These are phyloP conservation scores for Tubosaeta brunneosetosa DNA, from an alignment of 768 basidiomycete genomes.

Conservation along the genomic window DNA sequence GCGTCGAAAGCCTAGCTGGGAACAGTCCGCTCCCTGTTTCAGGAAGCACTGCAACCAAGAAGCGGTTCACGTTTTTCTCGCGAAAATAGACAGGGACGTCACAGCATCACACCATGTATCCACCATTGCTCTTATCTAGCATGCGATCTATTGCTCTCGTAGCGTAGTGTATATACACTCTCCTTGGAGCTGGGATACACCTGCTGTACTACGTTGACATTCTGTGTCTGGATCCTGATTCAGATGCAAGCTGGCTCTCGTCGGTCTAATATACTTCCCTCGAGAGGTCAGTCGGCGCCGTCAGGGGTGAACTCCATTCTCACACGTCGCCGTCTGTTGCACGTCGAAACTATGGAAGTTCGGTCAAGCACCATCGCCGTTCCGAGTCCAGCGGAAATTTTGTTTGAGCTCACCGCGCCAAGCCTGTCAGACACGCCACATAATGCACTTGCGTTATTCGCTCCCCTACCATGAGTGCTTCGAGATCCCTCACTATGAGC, in stretches of 20 bases:
- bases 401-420: too few species aligned
- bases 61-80: constrained; percentile 28
- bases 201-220: constrained; percentile 4
- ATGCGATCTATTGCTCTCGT: constrained; percentile 15
- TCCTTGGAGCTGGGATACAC: constrained; percentile 5
- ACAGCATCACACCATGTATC: constrained; percentile 5
- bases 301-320: too few species aligned
- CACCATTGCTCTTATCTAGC: constrained; percentile 7
- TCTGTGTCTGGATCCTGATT: background rate
- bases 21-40: constrained; percentile 4
- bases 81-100: constrained; percentile 25
- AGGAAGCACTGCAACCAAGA: constrained; percentile 14
- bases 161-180: constrained; percentile 10
- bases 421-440: too few species aligned
- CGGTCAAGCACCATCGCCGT: too few species aligned
- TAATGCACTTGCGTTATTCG: too few species aligned
- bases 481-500: too few species aligned
- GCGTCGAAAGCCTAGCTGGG: constrained; percentile 15
- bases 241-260: background rate
- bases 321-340: too few species aligned
- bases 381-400: too few species aligned
- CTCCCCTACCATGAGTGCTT: too few species aligned
- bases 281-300: too few species aligned
- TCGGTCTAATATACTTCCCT: too few species aligned
- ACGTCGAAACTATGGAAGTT: too few species aligned